Conservation (phyloP, 306 rosid species). For the Fragaria iinumae region DNA sequence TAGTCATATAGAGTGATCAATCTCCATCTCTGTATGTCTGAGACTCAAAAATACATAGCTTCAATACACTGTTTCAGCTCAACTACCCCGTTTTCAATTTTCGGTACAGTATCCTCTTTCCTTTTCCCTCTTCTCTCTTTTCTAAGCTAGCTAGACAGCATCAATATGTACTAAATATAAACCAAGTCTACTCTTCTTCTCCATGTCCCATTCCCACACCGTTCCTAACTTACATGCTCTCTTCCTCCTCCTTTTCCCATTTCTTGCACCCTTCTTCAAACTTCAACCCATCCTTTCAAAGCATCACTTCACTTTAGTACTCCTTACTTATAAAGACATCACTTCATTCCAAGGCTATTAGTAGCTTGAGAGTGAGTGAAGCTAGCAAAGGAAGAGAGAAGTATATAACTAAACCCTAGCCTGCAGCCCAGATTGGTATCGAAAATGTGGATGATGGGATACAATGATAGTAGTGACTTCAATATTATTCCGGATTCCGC, state of each 20-base stretch:
- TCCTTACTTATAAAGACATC: neutral
- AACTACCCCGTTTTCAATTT: constrained; percentile 28
- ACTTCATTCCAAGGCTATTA: neutral
- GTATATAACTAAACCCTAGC: constrained; percentile 1
- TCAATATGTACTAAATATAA: constrained; percentile 40
- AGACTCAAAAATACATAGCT: constrained; percentile 22
- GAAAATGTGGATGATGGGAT: constrained; percentile 84
- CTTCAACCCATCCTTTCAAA: neutral
- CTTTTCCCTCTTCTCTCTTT: constrained; percentile 12
- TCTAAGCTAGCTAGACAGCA: constrained; percentile 14
- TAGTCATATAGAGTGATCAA: constrained; percentile 39
- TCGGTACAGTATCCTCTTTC: constrained; percentile 5
- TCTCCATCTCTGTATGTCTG: constrained; percentile 64
- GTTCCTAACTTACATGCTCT: constrained; percentile 1
- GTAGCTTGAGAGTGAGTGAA: constrained; percentile 1
- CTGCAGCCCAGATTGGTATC: neutral
- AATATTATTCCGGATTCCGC: constrained; percentile 54
- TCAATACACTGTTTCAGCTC: constrained; percentile 39
- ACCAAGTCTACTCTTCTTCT: constrained; percentile 16
- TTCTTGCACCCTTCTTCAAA: neutral
- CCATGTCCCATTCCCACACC: neutral
- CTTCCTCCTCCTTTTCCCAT: neutral
- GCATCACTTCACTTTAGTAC: neutral
- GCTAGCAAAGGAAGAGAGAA: neutral
- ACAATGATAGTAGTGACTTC: constrained; percentile 58